A percentile compares a stretch with the other conserved stretches of the same genome.
Conservation (phyloP, 169 alveolate species). For the Cystoisospora suis region DNA sequence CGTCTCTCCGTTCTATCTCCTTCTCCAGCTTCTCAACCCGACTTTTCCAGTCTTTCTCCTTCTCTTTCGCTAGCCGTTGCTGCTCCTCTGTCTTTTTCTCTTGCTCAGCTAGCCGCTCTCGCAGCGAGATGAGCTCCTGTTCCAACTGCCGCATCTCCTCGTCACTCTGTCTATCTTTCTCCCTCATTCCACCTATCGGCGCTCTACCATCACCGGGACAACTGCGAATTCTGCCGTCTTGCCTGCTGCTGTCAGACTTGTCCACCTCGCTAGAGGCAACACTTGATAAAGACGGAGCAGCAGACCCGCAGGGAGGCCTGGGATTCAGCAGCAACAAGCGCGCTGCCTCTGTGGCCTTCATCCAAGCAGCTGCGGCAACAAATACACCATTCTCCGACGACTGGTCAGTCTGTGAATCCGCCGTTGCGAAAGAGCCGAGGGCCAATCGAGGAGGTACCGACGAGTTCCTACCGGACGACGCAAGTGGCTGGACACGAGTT, state of each 20-base stretch:
- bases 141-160: neutral
- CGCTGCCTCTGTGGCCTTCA: constrained; percentile 21
- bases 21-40: neutral
- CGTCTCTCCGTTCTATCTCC: neutral
- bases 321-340: neutral
- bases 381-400: neutral
- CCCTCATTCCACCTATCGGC: too few relatives aligned
- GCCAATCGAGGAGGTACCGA: too few relatives aligned
- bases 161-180: neutral
- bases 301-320: neutral
- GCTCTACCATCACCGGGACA: too few relatives aligned
- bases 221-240: too few relatives aligned
- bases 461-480: too few relatives aligned
- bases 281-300: neutral
- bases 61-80: neutral
- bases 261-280: neutral
- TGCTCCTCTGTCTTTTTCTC: neutral
- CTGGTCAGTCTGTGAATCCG: too few relatives aligned
- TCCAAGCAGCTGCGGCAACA: constrained; percentile 14
- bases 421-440: too few relatives aligned
- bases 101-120: neutral
- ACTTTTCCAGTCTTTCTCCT: neutral
- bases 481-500: too few relatives aligned
- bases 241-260: too few relatives aligned
- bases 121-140: neutral